Percentiles rank a stretch among this genome's conserved stretches.
Evolutionary conservation across 441 rosid species (phyloP).

Genomic region (Arabidopsis lyrata): DNA sequence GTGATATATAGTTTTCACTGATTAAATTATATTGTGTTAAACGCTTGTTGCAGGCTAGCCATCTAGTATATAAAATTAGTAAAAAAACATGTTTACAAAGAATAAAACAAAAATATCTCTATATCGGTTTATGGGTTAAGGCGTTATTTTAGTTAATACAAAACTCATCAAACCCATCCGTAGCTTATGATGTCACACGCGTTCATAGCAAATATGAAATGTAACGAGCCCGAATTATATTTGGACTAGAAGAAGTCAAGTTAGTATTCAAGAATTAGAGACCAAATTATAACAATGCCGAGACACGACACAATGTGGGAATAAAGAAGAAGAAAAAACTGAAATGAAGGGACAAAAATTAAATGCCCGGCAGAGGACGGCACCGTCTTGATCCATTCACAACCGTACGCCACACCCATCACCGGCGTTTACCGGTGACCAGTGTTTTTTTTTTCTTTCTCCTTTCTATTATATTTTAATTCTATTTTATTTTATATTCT

Average conservation of each 20-base stretch:
- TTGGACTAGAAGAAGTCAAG: slow-evolving; percentile 3
- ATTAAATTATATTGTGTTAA: no score
- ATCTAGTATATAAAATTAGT: no score
- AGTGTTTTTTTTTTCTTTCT: slow-evolving; percentile 6
- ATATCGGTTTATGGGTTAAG: no score
- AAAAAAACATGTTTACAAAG: no score
- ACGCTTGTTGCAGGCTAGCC: no score
- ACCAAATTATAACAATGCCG: slow-evolving; percentile 22
- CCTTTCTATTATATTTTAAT: slow-evolving; percentile 14
- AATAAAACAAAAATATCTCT: no score
- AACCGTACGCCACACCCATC: slow-evolving; percentile 43
- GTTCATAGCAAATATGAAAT: not conserved
- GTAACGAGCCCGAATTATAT: not conserved
- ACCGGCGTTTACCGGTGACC: slow-evolving; percentile 77
- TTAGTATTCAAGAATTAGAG: slow-evolving; percentile 3
- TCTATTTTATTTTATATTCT: not conserved
- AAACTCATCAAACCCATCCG: no score
- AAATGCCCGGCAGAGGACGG: slow-evolving; percentile 54
- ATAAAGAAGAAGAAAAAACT: slow-evolving; percentile 14
- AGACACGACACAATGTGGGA: slow-evolving; percentile 38
- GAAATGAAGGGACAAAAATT: slow-evolving; percentile 49
- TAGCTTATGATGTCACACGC: no score
- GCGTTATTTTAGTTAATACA: no score
- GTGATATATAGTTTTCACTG: no score
- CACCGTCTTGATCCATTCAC: slow-evolving; percentile 52